Percentiles rank a stretch among this genome's conserved stretches.
These are phyloP conservation scores for Oryza longistaminata DNA, from an alignment of 176 grass and related monocot genomes.

Conservation along the genomic window DNA sequence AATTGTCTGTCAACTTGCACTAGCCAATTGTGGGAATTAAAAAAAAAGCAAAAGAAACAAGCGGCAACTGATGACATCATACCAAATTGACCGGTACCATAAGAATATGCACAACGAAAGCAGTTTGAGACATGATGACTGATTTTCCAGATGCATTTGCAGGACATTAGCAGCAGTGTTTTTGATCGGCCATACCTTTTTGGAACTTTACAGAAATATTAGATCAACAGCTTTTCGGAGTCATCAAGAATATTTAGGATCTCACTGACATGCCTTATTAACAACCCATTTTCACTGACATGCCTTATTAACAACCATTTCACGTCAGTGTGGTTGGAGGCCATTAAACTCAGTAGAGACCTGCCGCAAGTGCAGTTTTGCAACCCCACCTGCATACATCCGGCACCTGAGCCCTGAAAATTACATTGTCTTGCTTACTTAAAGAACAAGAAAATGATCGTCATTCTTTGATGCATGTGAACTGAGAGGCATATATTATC, in stretches of 20 bases:
- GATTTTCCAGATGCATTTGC: neutral
- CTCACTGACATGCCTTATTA: neutral
- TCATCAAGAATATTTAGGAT: neutral
- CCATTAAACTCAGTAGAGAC: too few relatives aligned
- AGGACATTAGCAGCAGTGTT: neutral
- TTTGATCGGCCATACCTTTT: neutral
- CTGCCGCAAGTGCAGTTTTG: too few relatives aligned
- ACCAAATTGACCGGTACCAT: neutral
- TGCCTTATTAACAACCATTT: too few relatives aligned
- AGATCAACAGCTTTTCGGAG: neutral
- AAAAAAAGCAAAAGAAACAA: neutral
- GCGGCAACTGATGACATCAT: neutral
- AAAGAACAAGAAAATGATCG: too few relatives aligned
- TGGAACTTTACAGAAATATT: neutral
- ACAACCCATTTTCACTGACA: too few relatives aligned
- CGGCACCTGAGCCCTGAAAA: too few relatives aligned
- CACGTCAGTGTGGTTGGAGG: too few relatives aligned
- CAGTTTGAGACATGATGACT: neutral
- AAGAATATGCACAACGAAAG: neutral
- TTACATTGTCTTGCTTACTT: too few relatives aligned
- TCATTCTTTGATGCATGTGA: too few relatives aligned
- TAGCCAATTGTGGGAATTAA: constrained; percentile 8
- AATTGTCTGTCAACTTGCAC: neutral
- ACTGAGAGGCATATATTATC: too few relatives aligned
- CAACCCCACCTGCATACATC: too few relatives aligned